A percentile compares a stretch with the other conserved stretches of the same genome.
phyloP scores from a whole-genome alignment of 192 early-diverging fungal genomes.

The Coemansia sp. region DNA sequence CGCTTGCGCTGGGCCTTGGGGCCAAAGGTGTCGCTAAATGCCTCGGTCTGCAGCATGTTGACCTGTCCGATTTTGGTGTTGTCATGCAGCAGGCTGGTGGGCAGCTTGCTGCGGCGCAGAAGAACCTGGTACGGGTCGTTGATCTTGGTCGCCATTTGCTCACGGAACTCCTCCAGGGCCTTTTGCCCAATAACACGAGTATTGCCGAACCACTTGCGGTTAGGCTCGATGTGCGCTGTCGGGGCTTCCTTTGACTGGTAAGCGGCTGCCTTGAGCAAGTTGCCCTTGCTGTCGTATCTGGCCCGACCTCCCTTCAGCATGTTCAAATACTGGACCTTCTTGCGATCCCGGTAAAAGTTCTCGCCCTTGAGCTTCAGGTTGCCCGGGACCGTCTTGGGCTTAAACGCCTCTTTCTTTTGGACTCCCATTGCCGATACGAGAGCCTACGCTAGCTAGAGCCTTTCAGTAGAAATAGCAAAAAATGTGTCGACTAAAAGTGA shows the following conservation, averaged over 20 bases:
- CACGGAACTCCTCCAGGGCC: constrained; percentile 87
- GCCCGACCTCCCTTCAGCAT: constrained; percentile 90
- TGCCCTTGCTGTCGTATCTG: constrained; percentile 79
- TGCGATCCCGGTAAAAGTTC: constrained; percentile 98
- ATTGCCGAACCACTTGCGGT: constrained; percentile 98
- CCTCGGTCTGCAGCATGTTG: constrained; percentile 93
- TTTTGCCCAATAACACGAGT: constrained; percentile 96
- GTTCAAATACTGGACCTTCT: constrained; percentile 88
- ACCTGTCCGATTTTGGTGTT: constrained; percentile 70
- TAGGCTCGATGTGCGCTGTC: constrained; percentile 83
- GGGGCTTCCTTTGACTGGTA: constrained; percentile 81
- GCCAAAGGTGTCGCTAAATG: constrained; percentile 91
- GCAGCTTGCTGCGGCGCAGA: constrained; percentile 90
- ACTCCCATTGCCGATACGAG: constrained; percentile 29
- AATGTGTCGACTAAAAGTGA: background rate
- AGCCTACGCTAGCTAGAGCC: background rate
- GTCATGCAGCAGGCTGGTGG: constrained; percentile 84
- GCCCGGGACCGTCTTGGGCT: constrained; percentile 52
- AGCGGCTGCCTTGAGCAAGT: constrained; percentile 85
- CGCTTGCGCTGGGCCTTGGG: constrained; percentile 92
- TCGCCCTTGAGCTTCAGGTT: constrained; percentile 90
- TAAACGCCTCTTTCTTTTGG: constrained; percentile 54
- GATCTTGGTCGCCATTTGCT: constrained; percentile 78
- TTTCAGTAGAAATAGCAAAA: background rate
- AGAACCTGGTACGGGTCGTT: constrained; percentile 97